Base-by-base conservation (phyloP, 495 filamentous ascomycete genomes). In the Aspergillus panamensis region DNA sequence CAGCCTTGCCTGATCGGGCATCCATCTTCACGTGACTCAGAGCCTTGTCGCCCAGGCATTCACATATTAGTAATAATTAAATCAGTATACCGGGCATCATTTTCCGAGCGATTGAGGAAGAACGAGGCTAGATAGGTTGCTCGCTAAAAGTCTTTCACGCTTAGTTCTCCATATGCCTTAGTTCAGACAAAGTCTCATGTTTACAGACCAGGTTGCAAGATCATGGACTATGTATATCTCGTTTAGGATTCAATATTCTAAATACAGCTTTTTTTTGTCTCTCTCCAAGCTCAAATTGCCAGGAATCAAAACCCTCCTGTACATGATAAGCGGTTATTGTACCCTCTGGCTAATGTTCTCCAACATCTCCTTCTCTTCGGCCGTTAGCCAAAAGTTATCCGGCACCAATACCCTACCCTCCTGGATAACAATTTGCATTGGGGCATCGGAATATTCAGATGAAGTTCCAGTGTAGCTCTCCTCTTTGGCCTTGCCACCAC, bases 291-390 rank as follows among this genome's bases (percentile, higher is more conserved):
- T 25, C 25, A 25, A 25, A 25, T 25, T 2, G 25, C 25, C 25
- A 25, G 25, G 25, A 5, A 25, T 25, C 25, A 25, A 25, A 5
- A 25, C 25, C 25, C 25, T 25, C 25, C 25, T 5, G 25, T 39
- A 13, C 8, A 39, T n/a, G 10, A 10, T 13, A 10, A 39, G 10
- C 14, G 35, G 10, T 12, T 58, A 49, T 31, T 39, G 52, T 55
- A 79, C 56, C 45, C 76, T 63, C 8, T 69, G 60, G 42, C 71
- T 67, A 29, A 78, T 69, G 51, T 52, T 63, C 48, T 67, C 61
- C 33, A 78, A 57, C 0, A 71, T 48, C 31, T 53, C 53, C 55
- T 51, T 67, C 60, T 78, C 76, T 17, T 68, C 62, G 4, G 54
- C 60, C 10, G 67, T 67, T n/a, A 78, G 25, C 43, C 51, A 69